Conservation (phyloP, 2,329 filamentous ascomycete genomes). For the Kalaharituber pfeilii region DNA sequence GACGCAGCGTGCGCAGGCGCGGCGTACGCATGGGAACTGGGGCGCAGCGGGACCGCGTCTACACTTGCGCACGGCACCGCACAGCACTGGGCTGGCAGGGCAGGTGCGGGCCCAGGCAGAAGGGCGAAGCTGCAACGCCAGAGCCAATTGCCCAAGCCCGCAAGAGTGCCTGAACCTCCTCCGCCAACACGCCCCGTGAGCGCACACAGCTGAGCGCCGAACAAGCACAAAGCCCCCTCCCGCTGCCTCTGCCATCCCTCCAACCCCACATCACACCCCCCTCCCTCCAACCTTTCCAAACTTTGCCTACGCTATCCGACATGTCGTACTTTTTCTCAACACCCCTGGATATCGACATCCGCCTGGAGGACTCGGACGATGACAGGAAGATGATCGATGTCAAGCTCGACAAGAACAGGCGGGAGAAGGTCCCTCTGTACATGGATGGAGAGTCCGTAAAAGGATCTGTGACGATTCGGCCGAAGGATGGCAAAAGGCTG, state of each 20-base stretch:
- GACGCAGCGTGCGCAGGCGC: neutral
- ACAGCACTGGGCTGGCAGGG: neutral
- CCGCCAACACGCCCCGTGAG: constrained; percentile 2
- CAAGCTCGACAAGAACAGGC: constrained; percentile 94
- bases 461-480: constrained; percentile 81
- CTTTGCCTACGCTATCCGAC: no score
- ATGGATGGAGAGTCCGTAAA: constrained; percentile 98
- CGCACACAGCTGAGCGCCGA: constrained; percentile 7
- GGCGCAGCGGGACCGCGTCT: neutral
- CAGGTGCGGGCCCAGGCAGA: no score
- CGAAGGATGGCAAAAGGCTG: constrained; percentile 93
- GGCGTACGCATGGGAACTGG: neutral
- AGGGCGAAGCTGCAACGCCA: no score
- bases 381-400: constrained; percentile 90
- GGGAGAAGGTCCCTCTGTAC: constrained; percentile 91
- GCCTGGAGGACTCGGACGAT: constrained; percentile 75
- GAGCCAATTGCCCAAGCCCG: no score
- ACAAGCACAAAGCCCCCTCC: no score
- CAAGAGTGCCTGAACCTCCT: constrained; percentile 2
- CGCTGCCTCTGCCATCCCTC: constrained; percentile 7
- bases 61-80: neutral
- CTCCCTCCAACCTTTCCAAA: no score
- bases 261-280: constrained; percentile 5
- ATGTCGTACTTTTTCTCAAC: constrained; percentile 99
- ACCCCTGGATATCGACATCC: constrained; percentile 95